These are phyloP conservation scores for Scenedesmus sp. DNA, from an alignment of 163 green algal genomes.

Conservation along the genomic window DNA sequence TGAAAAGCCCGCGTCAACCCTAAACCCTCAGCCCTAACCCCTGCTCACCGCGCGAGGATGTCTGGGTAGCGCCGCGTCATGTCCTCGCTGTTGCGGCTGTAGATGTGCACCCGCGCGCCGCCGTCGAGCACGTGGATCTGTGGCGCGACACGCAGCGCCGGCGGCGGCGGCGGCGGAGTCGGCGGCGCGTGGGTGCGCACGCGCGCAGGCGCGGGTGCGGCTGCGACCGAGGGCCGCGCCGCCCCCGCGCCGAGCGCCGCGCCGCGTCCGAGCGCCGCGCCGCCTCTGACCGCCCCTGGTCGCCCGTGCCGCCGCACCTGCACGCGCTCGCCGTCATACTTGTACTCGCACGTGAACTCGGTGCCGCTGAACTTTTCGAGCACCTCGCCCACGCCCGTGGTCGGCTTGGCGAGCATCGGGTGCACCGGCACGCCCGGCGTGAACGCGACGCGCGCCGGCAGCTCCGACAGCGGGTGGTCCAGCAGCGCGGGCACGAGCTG, in stretches of 20 bases:
- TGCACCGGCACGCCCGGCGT: constrained; percentile 85
- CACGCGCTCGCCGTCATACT: constrained; percentile 97
- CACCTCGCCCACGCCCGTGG: constrained; percentile 82
- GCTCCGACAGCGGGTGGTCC: constrained; percentile 61
- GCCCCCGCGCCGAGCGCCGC: no score
- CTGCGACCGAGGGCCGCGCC: no score
- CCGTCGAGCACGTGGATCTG: constrained; percentile 83
- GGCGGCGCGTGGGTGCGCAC: neutral
- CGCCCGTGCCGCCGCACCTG: constrained; percentile 59
- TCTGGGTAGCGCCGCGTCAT: constrained; percentile 95
- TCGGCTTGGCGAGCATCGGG: constrained; percentile 98
- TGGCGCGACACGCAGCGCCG: neutral
- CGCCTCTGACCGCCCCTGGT: no score
- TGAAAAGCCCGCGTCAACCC: no score
- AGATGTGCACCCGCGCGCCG: constrained; percentile 70
- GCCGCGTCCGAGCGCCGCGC: no score
- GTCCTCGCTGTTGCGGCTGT: constrained; percentile 90
- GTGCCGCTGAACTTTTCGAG: constrained; percentile 88
- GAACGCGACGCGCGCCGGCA: constrained; percentile 82
- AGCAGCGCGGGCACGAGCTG: constrained; percentile 89
- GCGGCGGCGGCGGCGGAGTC: neutral
- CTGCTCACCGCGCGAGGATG: no score
- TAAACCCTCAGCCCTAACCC: no score
- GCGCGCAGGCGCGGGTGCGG: no score
- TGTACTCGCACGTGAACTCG: constrained; percentile 98